Evolutionary conservation across 2,329 filamentous ascomycete genomes (phyloP), one percentile per base, ranked within the genome.

Genomic region (Penicillium sp.): DNA sequence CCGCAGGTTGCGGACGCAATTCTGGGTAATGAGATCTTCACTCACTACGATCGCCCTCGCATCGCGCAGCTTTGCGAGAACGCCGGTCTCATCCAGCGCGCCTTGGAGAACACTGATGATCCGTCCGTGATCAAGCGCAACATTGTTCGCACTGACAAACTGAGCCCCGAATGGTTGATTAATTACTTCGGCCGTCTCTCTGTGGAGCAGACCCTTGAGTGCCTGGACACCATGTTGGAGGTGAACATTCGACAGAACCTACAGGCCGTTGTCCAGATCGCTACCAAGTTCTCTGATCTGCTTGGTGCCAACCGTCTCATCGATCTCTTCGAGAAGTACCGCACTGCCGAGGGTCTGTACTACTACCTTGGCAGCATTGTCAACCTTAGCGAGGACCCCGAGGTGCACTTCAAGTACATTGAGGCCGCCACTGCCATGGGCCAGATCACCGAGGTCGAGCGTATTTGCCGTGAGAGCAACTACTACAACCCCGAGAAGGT

Each of bases 401-500:
- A 98, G 66, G 93, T 98, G 24, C 87, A 93, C 67, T 98, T 96
- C 83, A 98, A 98, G 78, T 98, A 98, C 71, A 95, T 98, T 49
- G 91, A 98, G 73, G 89, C 93, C 46, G 93, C 94, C 26, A 95
- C 90, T 20, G 87, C 84, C 65, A 94, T 95, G 81, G 84, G 85
- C 24, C 91, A 98, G 71, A 82, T 95, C 64, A 90, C 88, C 57
- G 93, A 98, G 66, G 93, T 98, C 16, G 91, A 98, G 77, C 87
- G 93, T 44, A 91, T 98, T 63, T 97, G 91, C 75, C 84, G 94
- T 51, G 93, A 98, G 69, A 94, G 86, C 77, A 89, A 86, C 68
- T 79, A 80, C 64, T 91, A 89, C 73, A 91, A 96, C 68, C 80
- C 89, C 0, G 89, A 96, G 71, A 95, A 95, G 77, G 89, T 96